phyloP scores from a whole-genome alignment of 208 protist genomes.

The Trypanosoma melophagium region DNA sequence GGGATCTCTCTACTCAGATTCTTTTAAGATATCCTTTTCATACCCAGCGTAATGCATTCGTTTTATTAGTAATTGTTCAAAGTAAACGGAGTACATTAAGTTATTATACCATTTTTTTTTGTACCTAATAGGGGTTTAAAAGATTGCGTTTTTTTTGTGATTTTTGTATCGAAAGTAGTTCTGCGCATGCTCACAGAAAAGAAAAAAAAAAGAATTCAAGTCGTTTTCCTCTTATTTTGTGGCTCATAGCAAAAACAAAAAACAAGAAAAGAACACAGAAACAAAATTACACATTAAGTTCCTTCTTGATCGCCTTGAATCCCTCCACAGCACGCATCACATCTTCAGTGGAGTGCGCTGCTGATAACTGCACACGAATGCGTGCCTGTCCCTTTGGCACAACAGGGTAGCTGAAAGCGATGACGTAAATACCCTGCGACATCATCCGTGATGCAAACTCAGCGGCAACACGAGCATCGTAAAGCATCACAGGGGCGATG shows the following conservation, averaged over 20 bases:
- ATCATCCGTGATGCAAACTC: conserved; percentile 86
- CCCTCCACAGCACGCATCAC: conserved; percentile 67
- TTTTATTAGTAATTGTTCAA: not conserved
- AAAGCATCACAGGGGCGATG: conserved; percentile 78
- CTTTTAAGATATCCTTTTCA: too few relatives aligned
- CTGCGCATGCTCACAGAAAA: not conserved
- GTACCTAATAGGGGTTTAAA: not conserved
- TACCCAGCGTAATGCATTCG: not conserved
- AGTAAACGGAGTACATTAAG: not conserved
- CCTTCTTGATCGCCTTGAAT: conserved; percentile 77
- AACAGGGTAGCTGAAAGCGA: conserved; percentile 87
- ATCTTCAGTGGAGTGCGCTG: conserved; percentile 76
- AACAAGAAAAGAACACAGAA: not conserved
- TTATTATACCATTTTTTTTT: not conserved
- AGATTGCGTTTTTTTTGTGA: too few relatives aligned
- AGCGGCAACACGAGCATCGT: conserved; percentile 75
- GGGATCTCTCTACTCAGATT: not conserved
- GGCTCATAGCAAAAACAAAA: not conserved
- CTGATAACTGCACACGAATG: conserved; percentile 89
- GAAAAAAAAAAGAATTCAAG: not conserved
- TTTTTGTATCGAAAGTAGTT: too few relatives aligned
- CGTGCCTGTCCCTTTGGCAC: conserved; percentile 76
- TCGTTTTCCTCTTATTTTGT: not conserved
- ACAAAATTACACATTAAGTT: conserved; percentile 25
- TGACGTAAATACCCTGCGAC: conserved; percentile 87